Evolutionary conservation across 1,284 basidiomycete species (phyloP).

Genomic region (Ustilago curta): DNA sequence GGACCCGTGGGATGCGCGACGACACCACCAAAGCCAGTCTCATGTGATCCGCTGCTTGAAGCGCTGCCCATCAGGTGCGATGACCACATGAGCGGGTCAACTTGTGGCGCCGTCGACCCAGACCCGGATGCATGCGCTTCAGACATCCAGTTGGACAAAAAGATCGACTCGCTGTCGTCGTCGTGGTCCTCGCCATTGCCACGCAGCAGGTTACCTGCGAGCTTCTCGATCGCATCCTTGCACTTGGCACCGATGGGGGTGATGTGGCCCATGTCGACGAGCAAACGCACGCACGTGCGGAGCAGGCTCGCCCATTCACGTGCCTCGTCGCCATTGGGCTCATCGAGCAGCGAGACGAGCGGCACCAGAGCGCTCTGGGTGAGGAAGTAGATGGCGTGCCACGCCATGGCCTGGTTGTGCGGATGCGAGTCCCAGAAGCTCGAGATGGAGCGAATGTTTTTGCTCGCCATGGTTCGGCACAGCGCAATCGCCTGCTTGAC

Average conservation of each 20-base stretch:
- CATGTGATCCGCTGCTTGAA: slow-evolving; percentile 21
- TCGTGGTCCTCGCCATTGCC: slow-evolving; percentile 19
- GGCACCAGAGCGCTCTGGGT: slow-evolving; percentile 52
- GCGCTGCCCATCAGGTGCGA: slow-evolving; percentile 32
- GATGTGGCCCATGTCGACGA: slow-evolving; percentile 48
- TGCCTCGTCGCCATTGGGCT: slow-evolving; percentile 36
- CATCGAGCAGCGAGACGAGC: slow-evolving; percentile 48
- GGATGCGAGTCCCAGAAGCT: slow-evolving; percentile 50
- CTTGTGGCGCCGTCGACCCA: slow-evolving; percentile 15
- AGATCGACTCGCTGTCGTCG: slow-evolving; percentile 27
- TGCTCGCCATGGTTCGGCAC: slow-evolving; percentile 48
- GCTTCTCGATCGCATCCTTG: slow-evolving; percentile 47
- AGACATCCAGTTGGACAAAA: slow-evolving; percentile 38
- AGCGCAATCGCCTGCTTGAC: slow-evolving; percentile 53
- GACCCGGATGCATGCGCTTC: slow-evolving; percentile 16
- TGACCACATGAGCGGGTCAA: slow-evolving; percentile 44
- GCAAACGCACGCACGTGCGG: slow-evolving; percentile 41
- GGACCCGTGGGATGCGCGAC: slow-evolving; percentile 34
- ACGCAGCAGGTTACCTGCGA: slow-evolving; percentile 35
- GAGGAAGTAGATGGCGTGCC: slow-evolving; percentile 54
- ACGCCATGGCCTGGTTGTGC: slow-evolving; percentile 54
- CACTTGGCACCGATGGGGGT: slow-evolving; percentile 50
- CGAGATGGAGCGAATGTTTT: slow-evolving; percentile 50
- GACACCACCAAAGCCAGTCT: slow-evolving; percentile 16
- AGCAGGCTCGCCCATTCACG: slow-evolving; percentile 40